These are phyloP conservation scores for Tolypocladium inflatum DNA, from an alignment of 2,329 filamentous ascomycete species.

Conservation along the genomic window DNA sequence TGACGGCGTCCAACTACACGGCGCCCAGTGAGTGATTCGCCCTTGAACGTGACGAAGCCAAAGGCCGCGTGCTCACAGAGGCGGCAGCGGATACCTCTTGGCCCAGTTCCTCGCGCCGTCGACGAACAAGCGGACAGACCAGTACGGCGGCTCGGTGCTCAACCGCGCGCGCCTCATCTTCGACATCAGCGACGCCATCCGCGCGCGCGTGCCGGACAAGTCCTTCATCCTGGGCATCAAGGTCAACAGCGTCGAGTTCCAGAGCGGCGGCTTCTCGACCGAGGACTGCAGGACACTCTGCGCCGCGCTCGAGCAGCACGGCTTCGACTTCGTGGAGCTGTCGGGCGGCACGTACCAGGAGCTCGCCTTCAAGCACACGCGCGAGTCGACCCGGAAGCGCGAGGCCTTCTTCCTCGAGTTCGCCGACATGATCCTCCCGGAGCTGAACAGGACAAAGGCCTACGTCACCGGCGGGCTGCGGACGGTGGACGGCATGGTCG, in stretches of 20 bases:
- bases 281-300: conserved; percentile 42
- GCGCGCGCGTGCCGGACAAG: conserved; percentile 15
- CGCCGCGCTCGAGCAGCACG: conserved; percentile 34
- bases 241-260: conserved; percentile 48
- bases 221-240: conserved; percentile 42
- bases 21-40: conserved; percentile 29
- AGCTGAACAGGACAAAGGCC: conserved; percentile 38
- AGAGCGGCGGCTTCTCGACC: conserved; percentile 40
- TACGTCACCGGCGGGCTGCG: conserved; percentile 52
- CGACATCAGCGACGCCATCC: conserved; percentile 30
- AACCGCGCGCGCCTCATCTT: conserved; percentile 37
- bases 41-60: not conserved
- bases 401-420: conserved; percentile 55
- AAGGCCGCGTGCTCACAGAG: not conserved
- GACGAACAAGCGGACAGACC: conserved; percentile 42
- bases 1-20: conserved; percentile 41
- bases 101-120: conserved; percentile 41
- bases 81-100: conserved; percentile 37
- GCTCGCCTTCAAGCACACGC: conserved; percentile 38
- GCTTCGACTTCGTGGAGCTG: conserved; percentile 50
- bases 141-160: conserved; percentile 33
- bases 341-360: conserved; percentile 51
- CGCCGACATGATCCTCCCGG: conserved; percentile 39
- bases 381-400: conserved; percentile 43
- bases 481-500: conserved; percentile 45